Conservation (phyloP, 495 filamentous ascomycete genomes). For the Paragyromitra xinjiangensis region DNA sequence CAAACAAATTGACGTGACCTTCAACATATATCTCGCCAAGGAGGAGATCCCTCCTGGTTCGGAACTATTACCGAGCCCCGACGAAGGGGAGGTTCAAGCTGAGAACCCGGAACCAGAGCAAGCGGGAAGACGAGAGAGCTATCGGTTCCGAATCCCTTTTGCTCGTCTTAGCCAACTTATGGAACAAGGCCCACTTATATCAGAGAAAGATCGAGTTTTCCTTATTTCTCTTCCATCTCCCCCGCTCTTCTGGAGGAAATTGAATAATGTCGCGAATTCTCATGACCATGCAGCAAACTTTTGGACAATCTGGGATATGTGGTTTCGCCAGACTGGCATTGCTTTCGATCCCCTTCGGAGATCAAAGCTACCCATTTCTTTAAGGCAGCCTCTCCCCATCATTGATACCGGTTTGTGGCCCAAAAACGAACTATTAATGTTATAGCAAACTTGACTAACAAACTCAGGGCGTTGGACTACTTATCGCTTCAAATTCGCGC, state of each 20-base stretch:
- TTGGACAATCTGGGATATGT: conserved; percentile 76
- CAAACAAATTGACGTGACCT: conserved; percentile 58
- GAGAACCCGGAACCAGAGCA: neutral
- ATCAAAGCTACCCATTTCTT: conserved; percentile 61
- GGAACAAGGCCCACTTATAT: conserved; percentile 60
- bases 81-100: neutral
- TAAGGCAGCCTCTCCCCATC: conserved; percentile 66
- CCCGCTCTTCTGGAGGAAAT: conserved; percentile 70
- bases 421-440: neutral
- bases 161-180: conserved; percentile 66
- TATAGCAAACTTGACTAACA: conserved; percentile 54
- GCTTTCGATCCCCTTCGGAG: conserved; percentile 62
- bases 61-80: neutral
- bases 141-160: conserved; percentile 71
- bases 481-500: conserved; percentile 66
- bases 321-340: conserved; percentile 80
- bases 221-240: conserved; percentile 72
- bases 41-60: neutral
- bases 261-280: conserved; percentile 57
- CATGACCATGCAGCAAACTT: conserved; percentile 58
- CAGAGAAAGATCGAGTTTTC: conserved; percentile 59
- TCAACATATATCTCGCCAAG: conserved; percentile 46
- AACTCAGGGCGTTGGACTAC: conserved; percentile 70
- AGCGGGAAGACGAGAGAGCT: conserved; percentile 56
- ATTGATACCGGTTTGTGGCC: conserved; percentile 76